Conservation (phyloP, 1,139 yeast genomes). For the Taphrina sp. region DNA sequence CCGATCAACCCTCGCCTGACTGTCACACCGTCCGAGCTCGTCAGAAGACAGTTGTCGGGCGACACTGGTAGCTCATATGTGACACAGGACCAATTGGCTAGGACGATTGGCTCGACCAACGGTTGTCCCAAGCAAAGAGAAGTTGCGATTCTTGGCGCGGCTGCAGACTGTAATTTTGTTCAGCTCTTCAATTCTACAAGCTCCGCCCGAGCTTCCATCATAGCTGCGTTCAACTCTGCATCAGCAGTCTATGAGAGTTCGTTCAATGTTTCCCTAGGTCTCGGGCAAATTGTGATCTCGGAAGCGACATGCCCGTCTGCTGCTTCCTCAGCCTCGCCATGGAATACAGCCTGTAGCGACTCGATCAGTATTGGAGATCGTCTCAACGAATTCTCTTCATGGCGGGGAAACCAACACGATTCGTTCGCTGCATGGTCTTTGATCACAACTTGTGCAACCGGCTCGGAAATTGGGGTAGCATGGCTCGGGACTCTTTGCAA, state of each 20-base stretch:
- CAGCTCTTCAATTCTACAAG: conserved; percentile 42
- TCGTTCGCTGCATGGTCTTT: conserved; percentile 47
- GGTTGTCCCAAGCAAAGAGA: conserved; percentile 45
- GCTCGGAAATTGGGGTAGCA: conserved; percentile 46
- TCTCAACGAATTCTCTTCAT: conserved; percentile 42
- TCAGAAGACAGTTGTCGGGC: conserved; percentile 22
- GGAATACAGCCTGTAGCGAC: conserved; percentile 44
- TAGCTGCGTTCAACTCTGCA: conserved; percentile 45
- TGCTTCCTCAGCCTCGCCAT: conserved; percentile 38
- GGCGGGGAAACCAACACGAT: conserved; percentile 44
- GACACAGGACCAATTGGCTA: conserved; percentile 41
- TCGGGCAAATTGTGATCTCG: conserved; percentile 39
- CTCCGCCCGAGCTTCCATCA: conserved; percentile 43
- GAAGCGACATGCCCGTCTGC: conserved; percentile 41
- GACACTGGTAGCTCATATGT: conserved; percentile 40
- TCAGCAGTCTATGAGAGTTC: conserved; percentile 45
- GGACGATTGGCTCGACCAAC: conserved; percentile 43
- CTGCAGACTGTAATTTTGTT: conserved; percentile 46
- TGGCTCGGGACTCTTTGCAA: conserved; percentile 47
- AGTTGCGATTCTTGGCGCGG: conserved; percentile 46
- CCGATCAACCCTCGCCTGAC: conserved; percentile 6
- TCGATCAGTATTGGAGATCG: conserved; percentile 42
- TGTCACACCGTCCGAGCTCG: neutral
- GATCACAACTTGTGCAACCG: conserved; percentile 45
- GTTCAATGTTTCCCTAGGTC: conserved; percentile 46